Conservation (phyloP, 2,329 filamentous ascomycete genomes). For the Aspergillus sp. region DNA sequence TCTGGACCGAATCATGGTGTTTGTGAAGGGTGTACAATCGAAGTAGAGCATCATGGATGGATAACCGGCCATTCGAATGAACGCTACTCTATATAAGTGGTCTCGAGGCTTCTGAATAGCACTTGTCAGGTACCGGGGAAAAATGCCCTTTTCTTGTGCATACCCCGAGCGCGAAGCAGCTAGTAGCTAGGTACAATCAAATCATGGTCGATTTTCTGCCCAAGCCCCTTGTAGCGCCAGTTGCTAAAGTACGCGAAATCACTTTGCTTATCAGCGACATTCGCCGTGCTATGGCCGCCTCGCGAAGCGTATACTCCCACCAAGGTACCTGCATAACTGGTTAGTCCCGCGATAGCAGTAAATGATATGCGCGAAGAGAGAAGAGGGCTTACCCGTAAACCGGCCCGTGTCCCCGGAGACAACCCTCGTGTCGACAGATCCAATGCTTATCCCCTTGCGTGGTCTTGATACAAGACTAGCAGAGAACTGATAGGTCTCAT, state of each 20-base stretch:
- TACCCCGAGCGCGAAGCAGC: too few species aligned
- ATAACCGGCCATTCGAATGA: too few species aligned
- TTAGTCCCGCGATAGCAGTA: background rate
- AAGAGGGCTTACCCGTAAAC: constrained; percentile 14
- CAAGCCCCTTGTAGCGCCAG: constrained; percentile 13
- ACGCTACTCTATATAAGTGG: too few species aligned
- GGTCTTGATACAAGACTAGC: background rate
- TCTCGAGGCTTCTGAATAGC: too few species aligned
- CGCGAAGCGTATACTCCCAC: constrained; percentile 10
- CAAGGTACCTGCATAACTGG: background rate
- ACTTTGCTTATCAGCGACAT: background rate
- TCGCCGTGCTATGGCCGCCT: background rate
- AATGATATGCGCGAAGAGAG: background rate
- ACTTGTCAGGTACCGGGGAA: too few species aligned
- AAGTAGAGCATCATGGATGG: too few species aligned
- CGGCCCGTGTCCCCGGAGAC: constrained; percentile 13
- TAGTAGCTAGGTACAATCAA: constrained; percentile 10
- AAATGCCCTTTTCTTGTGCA: too few species aligned
- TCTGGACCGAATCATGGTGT: too few species aligned
- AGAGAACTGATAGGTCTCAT: constrained; percentile 7
- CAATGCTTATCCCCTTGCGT: background rate
- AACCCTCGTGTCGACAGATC: constrained; percentile 1
- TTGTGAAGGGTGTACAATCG: too few species aligned
- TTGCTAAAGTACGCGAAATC: constrained; percentile 14
- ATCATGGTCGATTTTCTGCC: constrained; percentile 12